Evolutionary conservation across 1,284 basidiomycete genomes (phyloP).

Genomic region (Cryptococcus sp.): DNA sequence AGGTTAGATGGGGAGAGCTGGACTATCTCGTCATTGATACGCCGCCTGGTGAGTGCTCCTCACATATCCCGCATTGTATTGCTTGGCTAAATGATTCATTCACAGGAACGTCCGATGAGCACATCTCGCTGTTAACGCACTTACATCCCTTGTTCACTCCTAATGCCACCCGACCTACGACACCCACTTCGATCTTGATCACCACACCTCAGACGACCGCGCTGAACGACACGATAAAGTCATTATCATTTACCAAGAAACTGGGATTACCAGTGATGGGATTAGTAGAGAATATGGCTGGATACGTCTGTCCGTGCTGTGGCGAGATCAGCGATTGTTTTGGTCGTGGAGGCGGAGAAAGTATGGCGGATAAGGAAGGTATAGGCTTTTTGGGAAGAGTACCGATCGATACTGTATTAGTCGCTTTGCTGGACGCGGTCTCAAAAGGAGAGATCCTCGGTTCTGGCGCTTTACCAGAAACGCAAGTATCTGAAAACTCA

Average conservation of each 20-base stretch:
- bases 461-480: conserved; percentile 8
- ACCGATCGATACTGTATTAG: conserved; percentile 91
- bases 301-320: conserved; percentile 94
- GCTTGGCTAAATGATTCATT: not conserved
- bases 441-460: conserved; percentile 50
- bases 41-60: conserved; percentile 73
- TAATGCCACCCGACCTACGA: conserved; percentile 37
- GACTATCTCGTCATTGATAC: conserved; percentile 98
- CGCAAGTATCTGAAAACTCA: not conserved
- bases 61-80: not conserved
- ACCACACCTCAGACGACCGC: conserved; percentile 98
- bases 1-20: conserved; percentile 94
- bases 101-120: conserved; percentile 95
- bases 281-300: conserved; percentile 98
- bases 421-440: conserved; percentile 78
- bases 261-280: conserved; percentile 87
- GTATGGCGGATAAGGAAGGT: conserved; percentile 74
- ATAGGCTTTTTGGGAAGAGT: conserved; percentile 83
- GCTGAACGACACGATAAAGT: conserved; percentile 92
- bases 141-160: conserved; percentile 80
- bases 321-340: conserved; percentile 93
- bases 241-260: conserved; percentile 88
- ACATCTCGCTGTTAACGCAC: conserved; percentile 92
- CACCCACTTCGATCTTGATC: conserved; percentile 80
- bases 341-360: conserved; percentile 88